phyloP scores from a whole-genome alignment of 2,329 filamentous ascomycete genomes.

The Stachybotrys chartarum region DNA sequence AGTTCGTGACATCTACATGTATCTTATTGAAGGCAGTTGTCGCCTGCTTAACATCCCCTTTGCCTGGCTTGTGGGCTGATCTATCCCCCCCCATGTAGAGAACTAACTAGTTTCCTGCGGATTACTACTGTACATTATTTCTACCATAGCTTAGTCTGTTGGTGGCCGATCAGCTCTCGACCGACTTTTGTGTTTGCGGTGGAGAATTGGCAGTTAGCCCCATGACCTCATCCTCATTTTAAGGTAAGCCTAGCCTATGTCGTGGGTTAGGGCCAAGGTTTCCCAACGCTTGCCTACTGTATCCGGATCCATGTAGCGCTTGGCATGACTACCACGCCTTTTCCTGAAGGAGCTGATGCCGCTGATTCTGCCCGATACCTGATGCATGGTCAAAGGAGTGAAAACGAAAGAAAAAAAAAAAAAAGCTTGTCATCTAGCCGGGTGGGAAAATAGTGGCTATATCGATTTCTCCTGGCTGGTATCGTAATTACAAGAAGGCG shows the following conservation, averaged over 20 bases:
- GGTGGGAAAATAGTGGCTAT: too few species aligned
- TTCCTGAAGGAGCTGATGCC: background rate
- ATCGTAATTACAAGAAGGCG: too few species aligned
- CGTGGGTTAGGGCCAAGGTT: background rate
- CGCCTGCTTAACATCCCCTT: too few species aligned
- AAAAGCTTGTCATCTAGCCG: too few species aligned
- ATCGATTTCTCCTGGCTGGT: too few species aligned
- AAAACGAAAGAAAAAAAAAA: too few species aligned
- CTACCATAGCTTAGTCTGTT: background rate
- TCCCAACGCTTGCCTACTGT: background rate
- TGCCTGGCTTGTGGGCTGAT: too few species aligned
- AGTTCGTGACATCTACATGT: too few species aligned
- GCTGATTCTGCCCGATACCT: too few species aligned
- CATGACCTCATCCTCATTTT: background rate
- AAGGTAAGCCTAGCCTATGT: background rate
- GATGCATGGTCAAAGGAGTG: too few species aligned
- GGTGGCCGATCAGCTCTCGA: background rate
- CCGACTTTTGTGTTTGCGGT: background rate
- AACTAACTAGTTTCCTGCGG: background rate
- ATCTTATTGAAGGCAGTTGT: too few species aligned
- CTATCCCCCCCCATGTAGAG: too few species aligned
- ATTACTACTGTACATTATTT: background rate
- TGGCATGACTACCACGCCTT: background rate
- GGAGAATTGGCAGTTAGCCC: background rate
- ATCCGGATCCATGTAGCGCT: background rate